A percentile compares a stretch with the other conserved stretches of the same genome.
phyloP scores from a whole-genome alignment of 805 yeast genomes.

The Kluyveromyces lactis region DNA sequence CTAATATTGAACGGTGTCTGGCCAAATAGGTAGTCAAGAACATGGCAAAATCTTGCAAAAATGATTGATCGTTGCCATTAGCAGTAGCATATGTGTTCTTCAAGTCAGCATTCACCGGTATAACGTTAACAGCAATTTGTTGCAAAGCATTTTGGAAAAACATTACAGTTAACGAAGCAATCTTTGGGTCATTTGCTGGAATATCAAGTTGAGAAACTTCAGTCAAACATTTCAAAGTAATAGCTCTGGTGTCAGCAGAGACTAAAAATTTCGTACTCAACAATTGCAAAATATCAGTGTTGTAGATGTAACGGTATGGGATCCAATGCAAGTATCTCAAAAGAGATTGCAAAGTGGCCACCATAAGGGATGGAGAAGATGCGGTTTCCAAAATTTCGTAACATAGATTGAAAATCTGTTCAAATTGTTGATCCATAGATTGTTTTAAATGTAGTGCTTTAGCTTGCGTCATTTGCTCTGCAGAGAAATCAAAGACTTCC shows the following conservation, averaged over 20 bases:
- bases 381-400: conserved; percentile 89
- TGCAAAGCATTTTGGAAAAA: conserved; percentile 71
- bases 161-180: conserved; percentile 43
- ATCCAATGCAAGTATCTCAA: conserved; percentile 91
- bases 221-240: conserved; percentile 84
- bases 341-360: conserved; percentile 75
- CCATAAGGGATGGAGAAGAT: conserved; percentile 70
- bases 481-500: conserved; percentile 93
- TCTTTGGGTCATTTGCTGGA: conserved; percentile 38
- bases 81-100: conserved; percentile 66
- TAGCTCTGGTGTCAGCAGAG: conserved; percentile 71
- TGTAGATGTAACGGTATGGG: conserved; percentile 82
- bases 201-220: conserved; percentile 72
- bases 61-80: conserved; percentile 79
- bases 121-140: conserved; percentile 49
- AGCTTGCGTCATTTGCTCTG: conserved; percentile 94
- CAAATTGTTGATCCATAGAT: conserved; percentile 83
- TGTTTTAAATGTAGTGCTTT: conserved; percentile 76
- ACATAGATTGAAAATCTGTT: conserved; percentile 88
- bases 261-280: conserved; percentile 69
- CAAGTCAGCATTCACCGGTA: conserved; percentile 69
- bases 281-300: conserved; percentile 68
- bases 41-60: conserved; percentile 91
- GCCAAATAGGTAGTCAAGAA: conserved; percentile 77
- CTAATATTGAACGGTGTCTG: conserved; percentile 60